These are phyloP conservation scores for Dictyostelium firmibasis DNA, from an alignment of 78 protist genomes.

Conservation along the genomic window DNA sequence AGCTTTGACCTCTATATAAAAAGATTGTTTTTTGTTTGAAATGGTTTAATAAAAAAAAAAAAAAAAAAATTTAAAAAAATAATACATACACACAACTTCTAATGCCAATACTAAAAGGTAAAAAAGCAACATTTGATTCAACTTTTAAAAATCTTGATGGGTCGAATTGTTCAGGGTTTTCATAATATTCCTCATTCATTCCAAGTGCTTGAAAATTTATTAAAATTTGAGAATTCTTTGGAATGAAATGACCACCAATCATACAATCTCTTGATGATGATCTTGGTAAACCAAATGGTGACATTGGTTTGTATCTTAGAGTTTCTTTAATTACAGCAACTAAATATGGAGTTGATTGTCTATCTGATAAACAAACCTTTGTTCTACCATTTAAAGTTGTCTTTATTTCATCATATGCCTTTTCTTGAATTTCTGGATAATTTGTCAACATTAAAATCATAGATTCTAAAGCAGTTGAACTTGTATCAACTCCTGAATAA, in stretches of 20 bases:
- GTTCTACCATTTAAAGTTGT: neutral
- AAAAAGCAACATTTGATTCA: neutral
- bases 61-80: too few relatives aligned
- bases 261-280: neutral
- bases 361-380: neutral
- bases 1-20: neutral
- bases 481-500: neutral
- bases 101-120: constrained; percentile 20
- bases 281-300: constrained; percentile 3
- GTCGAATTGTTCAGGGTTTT: neutral
- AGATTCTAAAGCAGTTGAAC: neutral
- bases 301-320: neutral
- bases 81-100: constrained; percentile 49
- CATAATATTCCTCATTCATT: neutral
- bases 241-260: constrained; percentile 6
- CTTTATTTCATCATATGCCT: neutral
- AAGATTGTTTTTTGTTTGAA: too few relatives aligned
- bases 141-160: neutral
- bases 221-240: constrained; percentile 21
- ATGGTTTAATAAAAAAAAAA: too few relatives aligned
- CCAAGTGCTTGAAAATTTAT: neutral
- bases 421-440: constrained; percentile 35
- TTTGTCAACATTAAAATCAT: neutral
- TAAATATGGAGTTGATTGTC: neutral
- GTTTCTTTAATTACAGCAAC: constrained; percentile 40